Evolutionary conservation across 2,329 filamentous ascomycete genomes (phyloP), one percentile per base, ranked within the genome.

Genomic region (Dichotomopilus funicola): DNA sequence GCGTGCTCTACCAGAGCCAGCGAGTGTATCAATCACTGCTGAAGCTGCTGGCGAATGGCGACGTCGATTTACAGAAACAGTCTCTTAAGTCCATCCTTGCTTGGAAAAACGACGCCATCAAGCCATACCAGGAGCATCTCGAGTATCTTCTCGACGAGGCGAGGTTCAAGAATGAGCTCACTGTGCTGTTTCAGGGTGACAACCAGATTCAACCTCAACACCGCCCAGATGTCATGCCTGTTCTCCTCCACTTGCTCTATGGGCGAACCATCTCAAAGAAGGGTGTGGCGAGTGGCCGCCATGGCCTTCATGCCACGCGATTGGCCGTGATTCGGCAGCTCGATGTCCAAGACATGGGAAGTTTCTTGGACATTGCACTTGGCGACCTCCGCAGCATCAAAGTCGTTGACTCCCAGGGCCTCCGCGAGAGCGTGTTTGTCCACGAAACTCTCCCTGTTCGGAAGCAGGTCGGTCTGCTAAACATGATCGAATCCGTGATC

Each of bases 161-260:
- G 31, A 82, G 89, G 49, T 96, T 97, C 72, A 89, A 91, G 66
- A 94, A 97, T 65, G 92, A 97, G 68, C 79, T 99, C n/a, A 87
- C 90, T 0, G 83, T 94, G 4, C 87, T 99, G 61, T 80, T 99
- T 52, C 87, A 90, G 65, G 81, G 87, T 12, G 85, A 88, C 13
- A 84, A 84, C 55, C 72, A 85, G 53, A 87, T 96, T 61, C 84
- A 86, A 62, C 75, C 84, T 6, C 82, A 87, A 50, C 90, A 99
- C 66, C 83, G 87, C 7, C 66, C 74, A 3, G 81, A 83, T 46
- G 72, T 96, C 38, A 89, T 97, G 78, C 92, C 94, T 1, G 82
- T 99, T 5, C 77, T 99, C 33, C 79, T 99, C 37, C 82, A 91
- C 49, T 73, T 99, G 37, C 76, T 99, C 1, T 99, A 97, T 68